Percentiles rank a stretch among this genome's conserved stretches.
These are phyloP conservation scores for Penicillium coprophilum DNA, from an alignment of 495 filamentous ascomycete genomes.

Conservation along the genomic window DNA sequence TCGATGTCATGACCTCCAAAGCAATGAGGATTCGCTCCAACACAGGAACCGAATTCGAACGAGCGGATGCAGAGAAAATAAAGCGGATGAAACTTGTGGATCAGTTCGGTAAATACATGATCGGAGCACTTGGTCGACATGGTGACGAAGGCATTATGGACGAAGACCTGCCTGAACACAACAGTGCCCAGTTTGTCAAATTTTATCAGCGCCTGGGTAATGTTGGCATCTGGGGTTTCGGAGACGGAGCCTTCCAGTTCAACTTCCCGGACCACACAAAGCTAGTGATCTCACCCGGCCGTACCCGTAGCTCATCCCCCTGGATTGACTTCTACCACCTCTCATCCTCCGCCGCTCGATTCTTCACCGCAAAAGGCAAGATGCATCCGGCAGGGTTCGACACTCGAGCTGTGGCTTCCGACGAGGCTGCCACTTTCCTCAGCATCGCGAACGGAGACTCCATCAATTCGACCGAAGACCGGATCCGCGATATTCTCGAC, in stretches of 20 bases:
- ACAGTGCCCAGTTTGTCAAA: conserved; percentile 64
- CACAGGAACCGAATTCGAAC: conserved; percentile 51
- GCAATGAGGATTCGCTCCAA: conserved; percentile 49
- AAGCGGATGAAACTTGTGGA: conserved; percentile 79
- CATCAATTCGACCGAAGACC: conserved; percentile 52
- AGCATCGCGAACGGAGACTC: conserved; percentile 57
- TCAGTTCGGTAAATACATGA: conserved; percentile 96
- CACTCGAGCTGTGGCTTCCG: conserved; percentile 54
- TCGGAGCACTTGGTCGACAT: conserved; percentile 54
- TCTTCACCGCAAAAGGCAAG: conserved; percentile 59
- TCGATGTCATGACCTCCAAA: conserved; percentile 40
- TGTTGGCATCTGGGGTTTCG: conserved; percentile 86
- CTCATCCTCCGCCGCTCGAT: conserved; percentile 63
- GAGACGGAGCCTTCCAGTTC: conserved; percentile 86
- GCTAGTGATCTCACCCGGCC: conserved; percentile 72
- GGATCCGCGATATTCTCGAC: conserved; percentile 60
- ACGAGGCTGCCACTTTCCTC: conserved; percentile 60
- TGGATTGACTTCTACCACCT: conserved; percentile 87
- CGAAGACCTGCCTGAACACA: conserved; percentile 31
- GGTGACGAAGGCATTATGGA: conserved; percentile 40
- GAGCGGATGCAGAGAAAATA: conserved; percentile 65
- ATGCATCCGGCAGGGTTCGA: conserved; percentile 54
- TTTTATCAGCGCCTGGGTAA: conserved; percentile 89
- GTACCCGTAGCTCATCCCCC: conserved; percentile 51
- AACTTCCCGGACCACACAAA: conserved; percentile 99